Base-by-base conservation (phyloP, 306 rosid species). In the Fagus sylvatica region DNA sequence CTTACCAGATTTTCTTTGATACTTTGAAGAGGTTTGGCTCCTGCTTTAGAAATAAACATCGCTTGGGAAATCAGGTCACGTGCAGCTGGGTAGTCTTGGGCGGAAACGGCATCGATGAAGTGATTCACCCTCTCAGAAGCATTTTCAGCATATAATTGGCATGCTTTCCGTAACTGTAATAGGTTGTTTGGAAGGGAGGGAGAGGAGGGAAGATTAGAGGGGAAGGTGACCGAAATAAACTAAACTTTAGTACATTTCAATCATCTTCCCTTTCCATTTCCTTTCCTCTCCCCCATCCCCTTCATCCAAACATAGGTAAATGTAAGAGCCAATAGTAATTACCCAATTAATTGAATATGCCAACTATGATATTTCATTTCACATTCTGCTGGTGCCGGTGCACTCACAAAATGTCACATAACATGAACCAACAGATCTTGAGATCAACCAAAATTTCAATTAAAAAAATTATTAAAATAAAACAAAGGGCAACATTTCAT, bases 131-230 rank as follows among this genome's bases (percentile, higher is more conserved):
- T 94, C 87, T 87, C 79, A 15, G 74, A 80, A 48, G 80, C 83
- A 79, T 84, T 92, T 75, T 88, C 81, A 1, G 77, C 67, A 74
- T 90, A 94, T 33, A 79, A 72, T 37, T 74, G 2, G 65, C 82
- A 70, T 12, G 83, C 61, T 65, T 87, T 90, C 78, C 74, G 85
- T 15, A 78, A 86, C 98, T 94, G 89, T 22, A 22, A 22, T 22
- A 22, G 28, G 28, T 22, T 22, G 28, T 22, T 22, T 22, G 28
- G 28, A 22, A 22, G 28, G 28, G 28, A 22, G 28, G 28, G 28
- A 22, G 28, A 22, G 28, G 28, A 22, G 28, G 0, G 28, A 22
- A 22, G 28, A 22, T 22, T 22, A 22, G 28, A 22, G 28, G 28
- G 28, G 28, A 22, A 22, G 28, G 28, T 22, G 28, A 22, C 28